Evolutionary conservation across 2,329 filamentous ascomycete genomes (phyloP).

Genomic region (Chrysosporium keratinophilum): DNA sequence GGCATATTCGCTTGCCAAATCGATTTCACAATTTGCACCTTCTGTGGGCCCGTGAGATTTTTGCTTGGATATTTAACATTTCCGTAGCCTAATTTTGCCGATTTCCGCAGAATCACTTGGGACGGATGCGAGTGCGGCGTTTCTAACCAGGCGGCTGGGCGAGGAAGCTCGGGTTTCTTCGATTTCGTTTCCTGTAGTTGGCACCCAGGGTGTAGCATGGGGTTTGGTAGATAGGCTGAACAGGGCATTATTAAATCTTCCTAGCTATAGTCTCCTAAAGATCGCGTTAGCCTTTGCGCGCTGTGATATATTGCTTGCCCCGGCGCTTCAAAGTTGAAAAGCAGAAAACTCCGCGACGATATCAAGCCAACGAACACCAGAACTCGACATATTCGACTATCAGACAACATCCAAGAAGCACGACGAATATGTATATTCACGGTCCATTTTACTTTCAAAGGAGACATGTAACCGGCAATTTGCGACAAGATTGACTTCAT

Average conservation of each 20-base stretch:
- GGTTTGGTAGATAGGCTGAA: slow-evolving; percentile 6
- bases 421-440: not conserved
- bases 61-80: slow-evolving; percentile 1
- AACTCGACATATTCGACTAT: not conserved
- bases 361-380: not conserved
- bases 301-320: not conserved
- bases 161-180: slow-evolving; percentile 7
- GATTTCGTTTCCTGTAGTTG: not conserved
- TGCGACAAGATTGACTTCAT: not conserved
- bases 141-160: slow-evolving; percentile 2
- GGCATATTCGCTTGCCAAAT: slow-evolving; percentile 11
- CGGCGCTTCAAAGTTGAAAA: not conserved
- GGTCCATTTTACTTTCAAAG: not conserved
- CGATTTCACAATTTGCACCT: slow-evolving; percentile 11
- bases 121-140: not conserved
- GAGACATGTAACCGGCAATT: not conserved
- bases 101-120: not conserved
- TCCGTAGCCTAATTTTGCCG: not conserved
- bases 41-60: not conserved
- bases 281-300: not conserved
- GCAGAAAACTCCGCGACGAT: not conserved
- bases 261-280: not conserved
- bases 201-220: not conserved
- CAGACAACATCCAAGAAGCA: not conserved
- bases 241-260: slow-evolving; percentile 7